Percentiles rank a stretch among this genome's conserved stretches.
Conservation (phyloP, 805 yeast species). For the Wilhelminamyces savonicus region DNA sequence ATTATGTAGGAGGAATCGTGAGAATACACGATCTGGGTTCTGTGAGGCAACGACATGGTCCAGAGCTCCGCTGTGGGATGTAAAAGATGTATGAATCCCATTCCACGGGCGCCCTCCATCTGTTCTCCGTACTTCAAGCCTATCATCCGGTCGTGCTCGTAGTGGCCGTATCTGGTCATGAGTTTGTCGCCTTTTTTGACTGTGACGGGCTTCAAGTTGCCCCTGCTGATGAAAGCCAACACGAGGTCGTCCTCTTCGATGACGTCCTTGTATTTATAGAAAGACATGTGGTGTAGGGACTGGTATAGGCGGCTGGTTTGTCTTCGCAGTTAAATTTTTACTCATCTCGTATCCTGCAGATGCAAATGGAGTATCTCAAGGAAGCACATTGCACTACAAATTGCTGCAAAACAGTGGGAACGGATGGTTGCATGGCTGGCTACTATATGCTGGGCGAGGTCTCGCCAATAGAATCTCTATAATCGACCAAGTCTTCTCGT, state of each 20-base stretch:
- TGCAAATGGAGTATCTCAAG: no score
- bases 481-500: no score
- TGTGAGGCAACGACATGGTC: constrained; percentile 92
- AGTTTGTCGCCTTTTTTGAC: constrained; percentile 55
- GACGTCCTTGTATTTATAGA: constrained; percentile 53
- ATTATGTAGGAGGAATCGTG: constrained; percentile 91
- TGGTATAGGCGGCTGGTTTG: not conserved
- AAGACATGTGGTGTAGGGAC: constrained; percentile 32
- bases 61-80: constrained; percentile 95
- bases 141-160: constrained; percentile 78
- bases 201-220: constrained; percentile 66
- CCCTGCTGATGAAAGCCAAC: constrained; percentile 78
- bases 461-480: no score
- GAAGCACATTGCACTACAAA: no score
- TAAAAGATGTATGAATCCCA: constrained; percentile 79
- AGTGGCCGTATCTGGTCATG: constrained; percentile 86
- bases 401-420: no score
- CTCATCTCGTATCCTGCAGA: no score
- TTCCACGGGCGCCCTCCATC: constrained; percentile 65
- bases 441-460: no score
- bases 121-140: constrained; percentile 82
- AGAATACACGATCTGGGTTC: constrained; percentile 96
- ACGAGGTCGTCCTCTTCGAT: constrained; percentile 86
- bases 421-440: no score
- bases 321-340: no score